Percentiles rank a stretch among this genome's conserved stretches.
Conservation (phyloP, 2,329 filamentous ascomycete genomes). For the Fusarium verrucosum region DNA sequence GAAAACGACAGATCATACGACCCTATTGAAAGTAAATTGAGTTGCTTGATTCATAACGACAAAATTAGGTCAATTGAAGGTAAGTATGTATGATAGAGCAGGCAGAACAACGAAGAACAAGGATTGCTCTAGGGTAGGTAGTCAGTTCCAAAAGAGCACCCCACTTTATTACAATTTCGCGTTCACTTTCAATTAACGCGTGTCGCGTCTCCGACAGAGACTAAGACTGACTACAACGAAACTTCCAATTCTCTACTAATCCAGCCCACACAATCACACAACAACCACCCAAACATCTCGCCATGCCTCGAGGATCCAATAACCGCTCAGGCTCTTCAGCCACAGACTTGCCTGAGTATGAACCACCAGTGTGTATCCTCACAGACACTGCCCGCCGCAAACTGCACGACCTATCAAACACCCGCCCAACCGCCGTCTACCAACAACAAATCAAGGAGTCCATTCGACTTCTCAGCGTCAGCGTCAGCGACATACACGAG, state of each 20-base stretch:
- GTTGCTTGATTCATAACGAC: too few relatives aligned
- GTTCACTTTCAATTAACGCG: constrained; percentile 29
- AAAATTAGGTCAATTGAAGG: too few relatives aligned
- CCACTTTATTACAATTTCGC: neutral
- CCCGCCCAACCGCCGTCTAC: constrained; percentile 54
- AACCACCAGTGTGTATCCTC: constrained; percentile 59
- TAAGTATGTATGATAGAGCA: too few relatives aligned
- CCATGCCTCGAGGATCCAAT: constrained; percentile 49
- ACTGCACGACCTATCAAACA: constrained; percentile 56
- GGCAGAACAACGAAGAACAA: too few relatives aligned
- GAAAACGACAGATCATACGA: neutral
- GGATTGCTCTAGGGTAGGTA: constrained; percentile 1
- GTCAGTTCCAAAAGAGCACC: too few relatives aligned
- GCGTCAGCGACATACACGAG: constrained; percentile 62
- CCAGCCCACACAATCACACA: constrained; percentile 2
- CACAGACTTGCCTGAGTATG: constrained; percentile 59
- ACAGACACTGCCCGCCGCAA: constrained; percentile 50
- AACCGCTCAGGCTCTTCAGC: constrained; percentile 40
- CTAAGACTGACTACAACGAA: neutral
- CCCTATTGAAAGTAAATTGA: too few relatives aligned
- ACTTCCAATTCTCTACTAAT: constrained; percentile 18
- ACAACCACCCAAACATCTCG: neutral
- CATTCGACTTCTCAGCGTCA: constrained; percentile 54
- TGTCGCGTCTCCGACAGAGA: constrained; percentile 5
- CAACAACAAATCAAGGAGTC: constrained; percentile 58